Conservation (phyloP, 352 stramenopile genomes). For the Globisporangium heterothallicum region DNA sequence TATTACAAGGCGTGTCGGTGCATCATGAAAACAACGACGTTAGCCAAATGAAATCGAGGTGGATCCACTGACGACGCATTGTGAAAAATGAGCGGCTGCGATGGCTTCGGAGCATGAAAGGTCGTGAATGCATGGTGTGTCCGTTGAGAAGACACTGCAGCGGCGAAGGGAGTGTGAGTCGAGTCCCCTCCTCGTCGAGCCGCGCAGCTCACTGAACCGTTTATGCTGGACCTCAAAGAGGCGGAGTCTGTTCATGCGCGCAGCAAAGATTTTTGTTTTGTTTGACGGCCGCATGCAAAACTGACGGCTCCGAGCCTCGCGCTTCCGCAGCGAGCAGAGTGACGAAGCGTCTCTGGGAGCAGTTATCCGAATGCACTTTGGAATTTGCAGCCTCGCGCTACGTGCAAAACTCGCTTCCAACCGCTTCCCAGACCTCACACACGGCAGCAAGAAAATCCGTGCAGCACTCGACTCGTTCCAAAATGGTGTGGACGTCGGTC, state of each 20-base stretch:
- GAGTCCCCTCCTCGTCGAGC: too few relatives aligned
- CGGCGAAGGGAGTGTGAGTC: background rate
- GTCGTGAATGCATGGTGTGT: background rate
- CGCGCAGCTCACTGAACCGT: too few relatives aligned
- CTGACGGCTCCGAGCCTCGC: too few relatives aligned
- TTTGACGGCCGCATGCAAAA: background rate
- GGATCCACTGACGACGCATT: background rate
- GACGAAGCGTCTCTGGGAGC: too few relatives aligned
- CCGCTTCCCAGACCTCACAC: background rate
- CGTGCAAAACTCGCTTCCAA: background rate
- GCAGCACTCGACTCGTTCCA: too few relatives aligned
- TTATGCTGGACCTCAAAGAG: background rate
- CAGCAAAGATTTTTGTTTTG: too few relatives aligned
- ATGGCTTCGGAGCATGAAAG: background rate
- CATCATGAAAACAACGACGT: background rate
- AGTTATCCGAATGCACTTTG: too few relatives aligned
- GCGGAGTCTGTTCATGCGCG: too few relatives aligned
- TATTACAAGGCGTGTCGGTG: background rate
- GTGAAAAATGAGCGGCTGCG: background rate
- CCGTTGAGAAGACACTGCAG: too few relatives aligned
- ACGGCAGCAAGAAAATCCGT: background rate
- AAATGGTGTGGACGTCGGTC: constrained; percentile 2
- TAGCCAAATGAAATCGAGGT: background rate
- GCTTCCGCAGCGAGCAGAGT: too few relatives aligned
- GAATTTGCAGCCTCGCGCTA: too few relatives aligned